These are phyloP conservation scores for Spirogloea muscicola DNA, from an alignment of 139 green algal species.

Conservation along the genomic window DNA sequence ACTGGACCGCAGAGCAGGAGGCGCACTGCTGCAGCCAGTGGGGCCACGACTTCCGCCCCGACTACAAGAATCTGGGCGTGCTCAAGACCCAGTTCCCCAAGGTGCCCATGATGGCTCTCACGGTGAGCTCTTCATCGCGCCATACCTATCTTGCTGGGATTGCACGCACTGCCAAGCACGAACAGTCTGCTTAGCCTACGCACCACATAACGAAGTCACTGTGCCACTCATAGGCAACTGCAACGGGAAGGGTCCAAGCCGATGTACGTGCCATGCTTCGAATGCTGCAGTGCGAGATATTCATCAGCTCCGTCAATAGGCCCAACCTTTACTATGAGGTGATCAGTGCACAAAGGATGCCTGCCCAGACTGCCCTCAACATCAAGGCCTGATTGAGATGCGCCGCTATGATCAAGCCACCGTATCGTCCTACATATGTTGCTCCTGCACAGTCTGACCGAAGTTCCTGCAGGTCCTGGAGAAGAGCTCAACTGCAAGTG, in stretches of 20 bases:
- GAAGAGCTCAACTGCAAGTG: not conserved
- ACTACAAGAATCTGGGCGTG: constrained; percentile 67
- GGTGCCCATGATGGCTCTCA: constrained; percentile 65
- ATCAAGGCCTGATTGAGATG: too few species aligned
- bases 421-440: too few species aligned
- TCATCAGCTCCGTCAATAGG: constrained; percentile 44
- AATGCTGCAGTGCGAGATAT: constrained; percentile 26
- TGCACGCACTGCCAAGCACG: too few species aligned
- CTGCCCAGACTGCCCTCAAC: too few species aligned
- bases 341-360: too few species aligned
- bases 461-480: constrained; percentile 19
- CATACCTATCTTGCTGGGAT: too few species aligned
- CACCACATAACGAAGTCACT: too few species aligned
- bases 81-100: constrained; percentile 56
- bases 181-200: too few species aligned
- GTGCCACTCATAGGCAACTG: constrained; percentile 35
- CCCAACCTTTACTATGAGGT: constrained; percentile 50
- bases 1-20: not conserved
- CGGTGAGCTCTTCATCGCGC: too few species aligned
- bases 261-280: constrained; percentile 49
- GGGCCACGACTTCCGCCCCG: constrained; percentile 78
- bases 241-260: constrained; percentile 27
- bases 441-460: too few species aligned
- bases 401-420: too few species aligned
- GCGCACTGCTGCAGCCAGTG: constrained; percentile 57